These are phyloP conservation scores for Fusarium graminum DNA, from an alignment of 2,329 filamentous ascomycete genomes.

Conservation along the genomic window DNA sequence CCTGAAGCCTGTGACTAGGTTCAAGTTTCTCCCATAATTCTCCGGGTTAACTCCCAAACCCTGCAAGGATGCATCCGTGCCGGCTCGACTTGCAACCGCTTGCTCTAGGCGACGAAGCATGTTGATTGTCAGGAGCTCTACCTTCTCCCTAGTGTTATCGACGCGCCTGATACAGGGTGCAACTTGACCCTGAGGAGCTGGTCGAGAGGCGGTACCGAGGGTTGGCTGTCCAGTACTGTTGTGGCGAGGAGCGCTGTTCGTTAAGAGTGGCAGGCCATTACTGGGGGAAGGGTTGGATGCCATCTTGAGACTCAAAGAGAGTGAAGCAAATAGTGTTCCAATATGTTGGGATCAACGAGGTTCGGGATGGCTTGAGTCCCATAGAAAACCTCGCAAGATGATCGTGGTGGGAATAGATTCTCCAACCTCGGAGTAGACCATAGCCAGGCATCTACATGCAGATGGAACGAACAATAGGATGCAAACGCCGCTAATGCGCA, in stretches of 20 bases:
- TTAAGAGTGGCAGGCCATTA: slow-evolving; percentile 1
- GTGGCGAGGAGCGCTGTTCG: not conserved
- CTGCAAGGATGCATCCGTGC: slow-evolving; percentile 29
- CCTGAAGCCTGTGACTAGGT: slow-evolving; percentile 4
- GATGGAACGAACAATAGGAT: slow-evolving; percentile 1
- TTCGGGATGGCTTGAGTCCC: not conserved
- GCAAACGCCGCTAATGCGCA: slow-evolving; percentile 4
- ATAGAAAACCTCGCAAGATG: not conserved
- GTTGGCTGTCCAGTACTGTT: not conserved
- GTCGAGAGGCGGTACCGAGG: not conserved
- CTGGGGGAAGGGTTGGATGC: slow-evolving; percentile 3
- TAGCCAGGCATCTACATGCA: slow-evolving; percentile 6
- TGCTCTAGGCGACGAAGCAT: slow-evolving; percentile 31
- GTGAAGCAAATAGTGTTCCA: not conserved
- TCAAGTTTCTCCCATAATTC: slow-evolving; percentile 9
- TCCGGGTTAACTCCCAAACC: slow-evolving; percentile 16
- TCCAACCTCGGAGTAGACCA: slow-evolving; percentile 1
- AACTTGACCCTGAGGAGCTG: not conserved
- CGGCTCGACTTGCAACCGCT: slow-evolving; percentile 16
- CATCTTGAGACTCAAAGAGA: slow-evolving; percentile 7
- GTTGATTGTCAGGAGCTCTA: slow-evolving; percentile 11
- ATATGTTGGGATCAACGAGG: not conserved
- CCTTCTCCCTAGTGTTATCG: not conserved
- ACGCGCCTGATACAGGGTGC: not conserved
- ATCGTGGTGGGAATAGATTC: not conserved